Conservation (phyloP, 495 filamentous ascomycete genomes). For the Pyrenopolyporus hunteri region DNA sequence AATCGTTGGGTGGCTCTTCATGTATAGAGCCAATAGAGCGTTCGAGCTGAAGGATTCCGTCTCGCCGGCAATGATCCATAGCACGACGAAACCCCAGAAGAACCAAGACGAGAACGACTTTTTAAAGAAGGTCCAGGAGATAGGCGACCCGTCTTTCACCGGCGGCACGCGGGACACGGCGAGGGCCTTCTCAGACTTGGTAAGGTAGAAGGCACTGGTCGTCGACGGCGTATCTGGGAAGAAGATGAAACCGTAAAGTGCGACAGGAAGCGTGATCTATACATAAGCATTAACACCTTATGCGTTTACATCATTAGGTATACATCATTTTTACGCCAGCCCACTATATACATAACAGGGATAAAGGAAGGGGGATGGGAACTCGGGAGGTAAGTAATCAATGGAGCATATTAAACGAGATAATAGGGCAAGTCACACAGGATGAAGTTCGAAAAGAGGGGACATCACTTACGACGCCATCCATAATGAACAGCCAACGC, state of each 20-base stretch:
- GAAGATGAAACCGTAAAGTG: constrained; percentile 62
- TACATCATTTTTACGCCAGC: too few relatives aligned
- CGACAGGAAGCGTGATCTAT: constrained; percentile 62
- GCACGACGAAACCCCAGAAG: constrained; percentile 57
- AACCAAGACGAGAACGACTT: constrained; percentile 51
- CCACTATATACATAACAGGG: too few relatives aligned
- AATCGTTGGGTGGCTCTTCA: constrained; percentile 47
- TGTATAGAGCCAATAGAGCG: constrained; percentile 51
- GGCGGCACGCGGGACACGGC: constrained; percentile 50
- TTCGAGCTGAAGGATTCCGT: constrained; percentile 60
- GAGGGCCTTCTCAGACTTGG: constrained; percentile 48
- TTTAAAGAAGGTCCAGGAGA: constrained; percentile 49
- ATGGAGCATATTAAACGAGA: constrained; percentile 29
- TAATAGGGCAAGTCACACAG: constrained; percentile 12
- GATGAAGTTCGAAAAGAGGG: neutral
- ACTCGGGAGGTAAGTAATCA: too few relatives aligned
- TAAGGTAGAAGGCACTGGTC: constrained; percentile 61
- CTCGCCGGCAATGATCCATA: constrained; percentile 57
- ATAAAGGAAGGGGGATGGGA: too few relatives aligned
- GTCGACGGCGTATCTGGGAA: constrained; percentile 66
- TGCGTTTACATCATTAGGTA: neutral
- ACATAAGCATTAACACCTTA: constrained; percentile 24
- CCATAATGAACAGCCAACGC: constrained; percentile 71
- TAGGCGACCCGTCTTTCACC: constrained; percentile 41
- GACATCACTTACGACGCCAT: constrained; percentile 36